Evolutionary conservation across 2,329 filamentous ascomycete species (phyloP), one percentile per base, ranked within the genome.

Genomic region (Boeremia lycopersici): DNA sequence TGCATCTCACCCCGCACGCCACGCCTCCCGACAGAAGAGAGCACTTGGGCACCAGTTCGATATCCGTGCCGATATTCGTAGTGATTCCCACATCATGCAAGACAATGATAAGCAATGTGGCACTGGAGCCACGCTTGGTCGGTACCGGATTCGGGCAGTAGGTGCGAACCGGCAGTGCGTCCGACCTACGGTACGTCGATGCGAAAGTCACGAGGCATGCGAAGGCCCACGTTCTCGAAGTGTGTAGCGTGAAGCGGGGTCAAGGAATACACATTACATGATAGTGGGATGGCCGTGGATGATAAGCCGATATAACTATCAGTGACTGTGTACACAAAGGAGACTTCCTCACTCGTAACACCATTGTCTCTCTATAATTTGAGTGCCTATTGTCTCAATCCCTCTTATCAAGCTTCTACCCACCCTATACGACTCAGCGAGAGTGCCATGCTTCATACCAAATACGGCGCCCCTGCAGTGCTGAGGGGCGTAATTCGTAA

Each of bases 181-280:
- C 61, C 63, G 60, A 57, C 28, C 30, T 55, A 60, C 56, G 57
- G 64, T 48, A 53, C 43, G 38, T 56, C n/a, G 43, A 55, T 48
- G 62, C 59, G 53, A 56, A 54, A 51, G 60, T 65, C 65, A 67
- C 61, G 59, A 60, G 65, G 48, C 31, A 39, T 36, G 49, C 26
- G 49, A 36, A 49, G 54, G 47, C 54, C 60, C 50, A 59, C 59
- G 56, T 60, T 60, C 53, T 53, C 53, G 51, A 50, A 62, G 42
- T 44, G 33, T 39, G 25, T 42, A 57, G 45, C 31, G 40, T 15
- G 48, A 47, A 60, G 65, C 65, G 65, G 65, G 65, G 65, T 66
- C 46, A 34, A 29, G 26, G 40, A 36, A 48, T 38, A 60, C 17
- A 49, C 19, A 35, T 57, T 49, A 52, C 59, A 57, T 43, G 48